Base-by-base conservation (phyloP, 352 stramenopile species). In the Phytophthora pisi region DNA sequence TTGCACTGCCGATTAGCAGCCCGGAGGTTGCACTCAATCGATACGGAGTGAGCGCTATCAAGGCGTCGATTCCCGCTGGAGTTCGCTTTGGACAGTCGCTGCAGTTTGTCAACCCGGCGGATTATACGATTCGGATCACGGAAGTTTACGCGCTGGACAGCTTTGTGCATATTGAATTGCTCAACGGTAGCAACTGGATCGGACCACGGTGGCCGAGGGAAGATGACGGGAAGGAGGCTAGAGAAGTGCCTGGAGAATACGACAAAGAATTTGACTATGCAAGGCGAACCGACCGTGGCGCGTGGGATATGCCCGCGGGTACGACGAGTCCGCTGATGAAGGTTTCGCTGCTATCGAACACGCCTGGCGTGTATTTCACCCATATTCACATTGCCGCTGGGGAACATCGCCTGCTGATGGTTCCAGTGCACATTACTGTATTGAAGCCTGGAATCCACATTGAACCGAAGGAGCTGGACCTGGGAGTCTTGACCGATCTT, bases 111-210 rank as follows among this genome's bases (percentile, higher is more conserved):
- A 91, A 91, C 57, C 73, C 83, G 16, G 64, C 54, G n/a, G 26
- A 82, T 18, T 20, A 72, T 15, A 58, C 68, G 6, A 57, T 92
- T 47, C 78, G 74, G 30, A 66, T 92, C 20, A 73, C 74, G 0
- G 81, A 92, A 36, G 57, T 86, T 10, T 90, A 78, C 20, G 64
- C 75, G 13, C 49, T 77, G 10, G 74, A 90, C 45, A 63, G 70
- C 5, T 62, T 81, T 38, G 64, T 84, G 20, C 43, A 77, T 26
- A 36, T 90, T 0, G 51, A 70, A 13, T 10, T 78, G 54, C 26
- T 56, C 1, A 63, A 72, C 60, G 61, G 52, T 15, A 69, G 55
- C 38, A 36, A 64, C 4, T 75, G 66, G 66, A 72, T 78, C 63
- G 66, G 66, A 5, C 57, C 61, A 2, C 49, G 66, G 54, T 73